Conservation (phyloP, 2,329 filamentous ascomycete species). For the Microcyclospora tardicrescens region DNA sequence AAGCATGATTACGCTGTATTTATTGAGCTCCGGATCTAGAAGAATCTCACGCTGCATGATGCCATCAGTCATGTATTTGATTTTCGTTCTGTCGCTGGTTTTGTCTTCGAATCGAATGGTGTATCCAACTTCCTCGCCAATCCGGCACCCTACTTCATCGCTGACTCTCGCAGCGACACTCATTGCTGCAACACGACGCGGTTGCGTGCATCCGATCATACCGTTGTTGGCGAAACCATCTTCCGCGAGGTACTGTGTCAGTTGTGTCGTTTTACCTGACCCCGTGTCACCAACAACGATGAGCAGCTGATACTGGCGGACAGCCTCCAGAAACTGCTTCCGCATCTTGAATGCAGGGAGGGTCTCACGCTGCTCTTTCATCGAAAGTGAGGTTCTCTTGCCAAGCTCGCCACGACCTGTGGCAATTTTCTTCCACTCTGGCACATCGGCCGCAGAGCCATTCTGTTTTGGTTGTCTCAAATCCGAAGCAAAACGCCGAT, state of each 20-base stretch:
- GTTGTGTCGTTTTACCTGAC: slow-evolving; percentile 90
- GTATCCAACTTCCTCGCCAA: slow-evolving; percentile 90
- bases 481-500: slow-evolving; percentile 80
- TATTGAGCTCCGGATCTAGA: slow-evolving; percentile 73
- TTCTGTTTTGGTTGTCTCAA: slow-evolving; percentile 52
- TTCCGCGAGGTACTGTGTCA: slow-evolving; percentile 91
- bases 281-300: slow-evolving; percentile 97
- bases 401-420: slow-evolving; percentile 71
- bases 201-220: slow-evolving; percentile 92
- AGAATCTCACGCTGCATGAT: slow-evolving; percentile 95
- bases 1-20: slow-evolving; percentile 94
- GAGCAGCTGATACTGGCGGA: slow-evolving; percentile 75
- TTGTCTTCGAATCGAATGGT: slow-evolving; percentile 96
- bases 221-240: slow-evolving; percentile 77
- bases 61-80: slow-evolving; percentile 99
- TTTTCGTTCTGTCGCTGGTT: slow-evolving; percentile 73
- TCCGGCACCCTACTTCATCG: slow-evolving; percentile 82
- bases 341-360: slow-evolving; percentile 84
- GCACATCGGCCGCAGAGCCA: slow-evolving; percentile 49
- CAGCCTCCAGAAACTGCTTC: slow-evolving; percentile 73
- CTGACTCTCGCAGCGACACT: slow-evolving; percentile 94
- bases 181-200: slow-evolving; percentile 92
- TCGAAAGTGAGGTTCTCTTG: slow-evolving; percentile 78
- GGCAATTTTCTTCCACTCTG: slow-evolving; percentile 77
- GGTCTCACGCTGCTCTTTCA: slow-evolving; percentile 85